These are phyloP conservation scores for Austropuccinia psidii DNA, from an alignment of 1,284 basidiomycete genomes.

Conservation along the genomic window DNA sequence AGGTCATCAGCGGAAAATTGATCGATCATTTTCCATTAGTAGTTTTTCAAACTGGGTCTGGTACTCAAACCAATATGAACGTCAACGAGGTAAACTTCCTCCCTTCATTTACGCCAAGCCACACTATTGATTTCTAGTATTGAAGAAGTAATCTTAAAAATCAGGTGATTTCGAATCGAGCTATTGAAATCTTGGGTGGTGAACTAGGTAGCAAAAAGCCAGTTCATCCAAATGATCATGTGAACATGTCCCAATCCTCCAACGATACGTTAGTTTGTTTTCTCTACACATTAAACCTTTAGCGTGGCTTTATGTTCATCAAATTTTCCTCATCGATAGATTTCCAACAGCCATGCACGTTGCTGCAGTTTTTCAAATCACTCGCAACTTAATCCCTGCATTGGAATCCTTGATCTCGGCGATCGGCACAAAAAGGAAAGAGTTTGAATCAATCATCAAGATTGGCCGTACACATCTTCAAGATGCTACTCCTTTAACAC, in stretches of 20 bases:
- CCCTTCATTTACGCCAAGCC: too few species aligned
- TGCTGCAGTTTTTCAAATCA: conserved; percentile 84
- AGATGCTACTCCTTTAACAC: conserved; percentile 95
- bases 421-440: conserved; percentile 69
- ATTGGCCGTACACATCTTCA: conserved; percentile 88
- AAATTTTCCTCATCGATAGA: conserved; percentile 50
- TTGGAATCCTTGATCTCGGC: conserved; percentile 74
- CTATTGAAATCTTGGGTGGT: conserved; percentile 93
- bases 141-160: too few species aligned
- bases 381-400: conserved; percentile 72
- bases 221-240: conserved; percentile 99
- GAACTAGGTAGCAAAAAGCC: conserved; percentile 93
- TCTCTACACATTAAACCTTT: neutral
- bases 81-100: conserved; percentile 68
- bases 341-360: conserved; percentile 99
- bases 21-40: conserved; percentile 95
- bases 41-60: conserved; percentile 98
- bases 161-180: conserved; percentile 94
- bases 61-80: conserved; percentile 99
- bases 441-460: conserved; percentile 88
- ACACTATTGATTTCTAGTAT: too few species aligned
- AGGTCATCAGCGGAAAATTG: conserved; percentile 94
- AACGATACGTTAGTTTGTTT: conserved; percentile 75
- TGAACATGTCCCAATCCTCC: conserved; percentile 98
- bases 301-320: neutral